Base-by-base conservation (phyloP, 2,329 filamentous ascomycete genomes). In the Cladosporium austrohemisphaericum region DNA sequence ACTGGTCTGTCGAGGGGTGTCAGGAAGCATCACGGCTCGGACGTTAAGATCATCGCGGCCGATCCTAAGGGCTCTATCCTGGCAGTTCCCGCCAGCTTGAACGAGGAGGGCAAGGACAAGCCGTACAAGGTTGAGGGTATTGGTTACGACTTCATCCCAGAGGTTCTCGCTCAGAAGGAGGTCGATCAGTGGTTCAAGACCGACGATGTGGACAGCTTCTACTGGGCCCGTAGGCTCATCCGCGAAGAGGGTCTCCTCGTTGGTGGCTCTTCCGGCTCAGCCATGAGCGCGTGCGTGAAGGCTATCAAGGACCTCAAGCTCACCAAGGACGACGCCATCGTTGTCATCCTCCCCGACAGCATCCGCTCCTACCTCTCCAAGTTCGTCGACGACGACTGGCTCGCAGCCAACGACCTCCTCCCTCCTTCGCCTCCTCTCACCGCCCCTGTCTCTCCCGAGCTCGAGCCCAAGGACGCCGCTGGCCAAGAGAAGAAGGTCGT, bases 131-230 rank as follows among this genome's bases (percentile, higher is more conserved):
- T 98, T 1, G 93, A 98, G 73, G 93, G 93, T 35, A 98, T 98
- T 62, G 93, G 93, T 16, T 98, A 98, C 68, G 93, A 98, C 68
- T 98, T 98, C 68, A 86, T 98, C 52, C 93, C 94, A 5, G 88
- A 97, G 19, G 94, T 98, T 4, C 76, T 98, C 49, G 84, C 93
- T 57, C 88, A 85, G 63, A 71, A 83, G 22, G 68, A 80, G 4
- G 87, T 98, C 23, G 88, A 96, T 68, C 86, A 85, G 65, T 98
- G 93, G 93, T 97, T 96, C 76, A 98, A 98, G 81, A 98, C 93
- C 3, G 88, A 92, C 54, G 93, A 98, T 65, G 80, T 81, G 53
- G 87, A 95, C 66, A 91, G 91, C 2, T 98, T 98, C 72, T 78
- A 83, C 66, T 91, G 88, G 64, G 88, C 93, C n/a, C 80, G 94